These are phyloP conservation scores for Penicillium sp. DNA, from an alignment of 2,329 filamentous ascomycete genomes.

Conservation along the genomic window DNA sequence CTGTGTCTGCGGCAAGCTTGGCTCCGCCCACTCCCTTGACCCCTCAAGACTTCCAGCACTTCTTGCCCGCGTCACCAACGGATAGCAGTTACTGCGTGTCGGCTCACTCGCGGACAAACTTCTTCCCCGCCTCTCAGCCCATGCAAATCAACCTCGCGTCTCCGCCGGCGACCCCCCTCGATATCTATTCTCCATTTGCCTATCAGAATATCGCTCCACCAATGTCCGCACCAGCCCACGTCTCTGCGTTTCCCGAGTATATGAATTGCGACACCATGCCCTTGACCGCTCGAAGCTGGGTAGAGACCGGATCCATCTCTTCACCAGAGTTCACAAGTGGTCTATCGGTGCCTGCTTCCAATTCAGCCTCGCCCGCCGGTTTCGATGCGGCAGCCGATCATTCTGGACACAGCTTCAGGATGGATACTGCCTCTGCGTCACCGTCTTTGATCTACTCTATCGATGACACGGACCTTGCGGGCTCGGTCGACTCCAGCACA, in stretches of 20 bases:
- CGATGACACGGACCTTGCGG: constrained; percentile 26
- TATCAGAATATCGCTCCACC: constrained; percentile 35
- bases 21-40: constrained; percentile 42
- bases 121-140: constrained; percentile 35
- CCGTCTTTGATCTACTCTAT: constrained; percentile 30
- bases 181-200: constrained; percentile 34
- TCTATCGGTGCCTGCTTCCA: constrained; percentile 30
- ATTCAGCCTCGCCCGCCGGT: constrained; percentile 34
- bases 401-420: constrained; percentile 21
- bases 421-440: constrained; percentile 26
- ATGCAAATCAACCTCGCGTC: constrained; percentile 41
- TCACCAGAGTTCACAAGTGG: constrained; percentile 38
- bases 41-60: constrained; percentile 38
- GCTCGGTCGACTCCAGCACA: constrained; percentile 21
- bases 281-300: constrained; percentile 39
- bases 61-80: constrained; percentile 36
- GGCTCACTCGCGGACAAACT: constrained; percentile 27
- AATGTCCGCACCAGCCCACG: constrained; percentile 41
- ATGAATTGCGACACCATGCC: constrained; percentile 33
- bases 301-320: constrained; percentile 34
- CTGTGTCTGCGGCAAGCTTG: constrained; percentile 30
- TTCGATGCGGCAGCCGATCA: constrained; percentile 33
- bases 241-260: constrained; percentile 39
- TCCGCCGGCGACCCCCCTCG: constrained; percentile 41
- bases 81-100: constrained; percentile 35